These are phyloP conservation scores for Crithidia fasciculata DNA, from an alignment of 208 protist species.

Conservation along the genomic window DNA sequence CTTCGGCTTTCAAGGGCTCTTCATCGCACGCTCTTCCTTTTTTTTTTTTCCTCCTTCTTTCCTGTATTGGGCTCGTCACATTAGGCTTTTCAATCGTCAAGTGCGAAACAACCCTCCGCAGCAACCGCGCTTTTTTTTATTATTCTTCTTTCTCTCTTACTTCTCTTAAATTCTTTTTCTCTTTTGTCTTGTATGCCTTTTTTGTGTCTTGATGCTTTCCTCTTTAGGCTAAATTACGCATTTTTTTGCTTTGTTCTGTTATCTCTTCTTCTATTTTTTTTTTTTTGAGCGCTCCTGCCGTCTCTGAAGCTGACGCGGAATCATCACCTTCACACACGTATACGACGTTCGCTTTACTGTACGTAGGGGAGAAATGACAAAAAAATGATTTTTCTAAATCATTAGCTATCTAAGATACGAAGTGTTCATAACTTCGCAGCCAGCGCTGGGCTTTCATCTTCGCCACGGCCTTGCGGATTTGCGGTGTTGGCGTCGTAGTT, in stretches of 20 bases:
- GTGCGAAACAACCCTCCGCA: neutral
- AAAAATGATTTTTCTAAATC: too few relatives aligned
- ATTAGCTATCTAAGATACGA: too few relatives aligned
- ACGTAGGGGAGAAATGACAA: too few relatives aligned
- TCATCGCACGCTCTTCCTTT: neutral
- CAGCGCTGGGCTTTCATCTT: too few relatives aligned
- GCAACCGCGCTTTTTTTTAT: neutral
- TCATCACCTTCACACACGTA: too few relatives aligned
- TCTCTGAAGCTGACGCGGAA: too few relatives aligned
- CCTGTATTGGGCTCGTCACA: neutral
- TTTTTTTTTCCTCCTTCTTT: neutral
- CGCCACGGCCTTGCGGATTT: too few relatives aligned
- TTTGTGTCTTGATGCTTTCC: too few relatives aligned
- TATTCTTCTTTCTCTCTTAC: neutral
- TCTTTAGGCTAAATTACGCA: neutral
- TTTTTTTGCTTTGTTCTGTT: neutral
- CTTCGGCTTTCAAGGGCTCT: neutral
- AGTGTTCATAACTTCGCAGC: too few relatives aligned
- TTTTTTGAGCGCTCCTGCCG: neutral
- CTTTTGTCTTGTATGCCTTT: neutral
- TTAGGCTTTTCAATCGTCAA: neutral
- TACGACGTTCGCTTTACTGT: too few relatives aligned
- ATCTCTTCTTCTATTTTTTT: neutral
- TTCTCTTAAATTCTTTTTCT: neutral
- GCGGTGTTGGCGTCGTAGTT: too few relatives aligned